phyloP scores from a whole-genome alignment of 768 basidiomycete genomes.

The Xerocomellus amylosporus region DNA sequence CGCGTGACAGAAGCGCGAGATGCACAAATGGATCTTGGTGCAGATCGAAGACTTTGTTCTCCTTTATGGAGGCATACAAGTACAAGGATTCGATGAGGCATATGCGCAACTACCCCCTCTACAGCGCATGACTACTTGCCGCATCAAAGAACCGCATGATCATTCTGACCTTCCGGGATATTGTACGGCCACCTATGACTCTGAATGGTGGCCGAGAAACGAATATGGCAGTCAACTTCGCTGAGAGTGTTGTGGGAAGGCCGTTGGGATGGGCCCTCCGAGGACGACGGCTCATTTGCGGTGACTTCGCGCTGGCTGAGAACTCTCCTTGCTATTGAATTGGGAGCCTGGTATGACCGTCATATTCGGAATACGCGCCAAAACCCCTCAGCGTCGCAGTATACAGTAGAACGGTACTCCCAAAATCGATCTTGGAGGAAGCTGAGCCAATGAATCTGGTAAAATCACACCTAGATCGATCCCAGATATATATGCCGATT shows the following conservation, averaged over 20 bases:
- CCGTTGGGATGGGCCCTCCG: constrained; percentile 9
- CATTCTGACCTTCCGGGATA: neutral
- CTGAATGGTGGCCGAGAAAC: neutral
- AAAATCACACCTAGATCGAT: constrained; percentile 7
- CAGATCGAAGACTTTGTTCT: constrained; percentile 3
- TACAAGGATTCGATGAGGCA: neutral
- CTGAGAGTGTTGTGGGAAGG: constrained; percentile 8
- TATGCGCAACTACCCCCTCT: neutral
- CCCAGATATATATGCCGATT: neutral
- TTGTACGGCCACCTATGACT: neutral
- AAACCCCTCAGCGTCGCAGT: neutral
- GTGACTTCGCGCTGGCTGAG: neutral
- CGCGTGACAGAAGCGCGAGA: constrained; percentile 5
- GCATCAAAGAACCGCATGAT: constrained; percentile 3
- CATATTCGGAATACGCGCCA: neutral
- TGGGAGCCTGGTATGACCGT: constrained; percentile 1
- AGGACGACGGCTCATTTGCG: constrained; percentile 8
- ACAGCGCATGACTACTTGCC: neutral
- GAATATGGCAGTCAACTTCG: constrained; percentile 3
- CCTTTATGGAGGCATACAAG: neutral
- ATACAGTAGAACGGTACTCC: neutral
- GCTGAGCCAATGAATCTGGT: constrained; percentile 10
- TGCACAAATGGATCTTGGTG: constrained; percentile 12
- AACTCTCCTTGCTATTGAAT: constrained; percentile 2
- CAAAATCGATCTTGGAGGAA: constrained; percentile 7